phyloP scores from a whole-genome alignment of 371 early-diverging fungal genomes.

The Mortierella sp. region DNA sequence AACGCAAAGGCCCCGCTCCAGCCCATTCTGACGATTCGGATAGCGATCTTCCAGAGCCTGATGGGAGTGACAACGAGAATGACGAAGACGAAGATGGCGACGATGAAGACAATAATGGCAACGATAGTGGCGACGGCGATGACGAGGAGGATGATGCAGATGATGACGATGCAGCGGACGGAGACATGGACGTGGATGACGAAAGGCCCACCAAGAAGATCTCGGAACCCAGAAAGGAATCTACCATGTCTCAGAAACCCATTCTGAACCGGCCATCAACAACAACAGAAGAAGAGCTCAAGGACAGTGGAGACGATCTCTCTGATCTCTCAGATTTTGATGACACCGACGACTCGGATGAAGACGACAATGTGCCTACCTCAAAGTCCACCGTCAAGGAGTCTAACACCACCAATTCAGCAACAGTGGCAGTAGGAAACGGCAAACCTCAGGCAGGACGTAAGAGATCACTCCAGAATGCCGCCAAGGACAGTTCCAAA shows the following conservation, averaged over 20 bases:
- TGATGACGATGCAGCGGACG: slow-evolving; percentile 27
- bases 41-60: slow-evolving; percentile 45
- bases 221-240: slow-evolving; percentile 16
- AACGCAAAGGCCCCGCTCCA: slow-evolving; percentile 7
- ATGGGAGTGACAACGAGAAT: slow-evolving; percentile 40
- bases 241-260: slow-evolving; percentile 26
- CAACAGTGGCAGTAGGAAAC: slow-evolving; percentile 1
- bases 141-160: slow-evolving; percentile 23
- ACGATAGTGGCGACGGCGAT: slow-evolving; percentile 18
- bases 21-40: slow-evolving; percentile 44
- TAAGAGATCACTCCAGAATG: slow-evolving; percentile 32
- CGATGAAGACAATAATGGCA: slow-evolving; percentile 26
- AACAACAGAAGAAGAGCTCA: slow-evolving; percentile 34
- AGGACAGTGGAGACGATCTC: slow-evolving; percentile 51
- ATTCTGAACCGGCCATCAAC: slow-evolving; percentile 32
- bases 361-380: slow-evolving; percentile 27
- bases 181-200: slow-evolving; percentile 22
- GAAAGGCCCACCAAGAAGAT: slow-evolving; percentile 2
- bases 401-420: slow-evolving; percentile 1
- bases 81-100: slow-evolving; percentile 25
- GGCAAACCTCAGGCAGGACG: slow-evolving; percentile 14
- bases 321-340: slow-evolving; percentile 52
- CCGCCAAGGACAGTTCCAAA: slow-evolving; percentile 6
- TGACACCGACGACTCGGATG: slow-evolving; percentile 48
- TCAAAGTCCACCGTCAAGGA: slow-evolving; percentile 13